Evolutionary conservation across 2,329 filamentous ascomycete species (phyloP).

Genomic region (Calonectria hawksworthii): DNA sequence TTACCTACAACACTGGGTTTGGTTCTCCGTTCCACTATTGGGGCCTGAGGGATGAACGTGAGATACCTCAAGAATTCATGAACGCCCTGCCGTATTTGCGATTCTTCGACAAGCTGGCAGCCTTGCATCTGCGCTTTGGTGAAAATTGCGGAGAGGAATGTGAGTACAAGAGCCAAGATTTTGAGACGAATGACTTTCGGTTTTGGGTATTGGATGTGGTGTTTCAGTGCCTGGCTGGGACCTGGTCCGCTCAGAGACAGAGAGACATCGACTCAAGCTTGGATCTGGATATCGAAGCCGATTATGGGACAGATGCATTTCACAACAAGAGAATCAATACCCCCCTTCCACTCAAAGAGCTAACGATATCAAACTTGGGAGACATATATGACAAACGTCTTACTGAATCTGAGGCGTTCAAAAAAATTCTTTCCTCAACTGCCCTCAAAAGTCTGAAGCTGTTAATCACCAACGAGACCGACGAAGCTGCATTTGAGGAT

Average conservation of each 20-base stretch:
- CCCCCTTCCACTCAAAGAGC: background rate
- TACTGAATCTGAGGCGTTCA: conserved; percentile 3
- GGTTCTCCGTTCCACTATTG: background rate
- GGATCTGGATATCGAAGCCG: background rate
- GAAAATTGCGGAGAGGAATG: background rate
- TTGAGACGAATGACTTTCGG: conserved; percentile 13
- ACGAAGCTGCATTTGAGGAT: background rate
- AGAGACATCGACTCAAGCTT: background rate
- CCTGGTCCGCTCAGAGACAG: conserved; percentile 5
- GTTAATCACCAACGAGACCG: background rate
- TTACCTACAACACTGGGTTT: background rate
- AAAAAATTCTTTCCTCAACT: background rate
- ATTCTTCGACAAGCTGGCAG: conserved; percentile 10
- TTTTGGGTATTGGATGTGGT: conserved; percentile 21
- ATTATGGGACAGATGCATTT: background rate
- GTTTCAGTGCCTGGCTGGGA: conserved; percentile 25
- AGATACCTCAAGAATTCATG: conserved; percentile 11
- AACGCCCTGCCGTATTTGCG: conserved; percentile 8
- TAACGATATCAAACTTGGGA: conserved; percentile 16
- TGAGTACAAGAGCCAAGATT: background rate
- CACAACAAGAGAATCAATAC: too few relatives aligned
- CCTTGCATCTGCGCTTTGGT: conserved; percentile 21
- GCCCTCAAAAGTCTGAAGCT: conserved; percentile 3
- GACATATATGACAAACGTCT: conserved; percentile 22
- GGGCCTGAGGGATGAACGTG: background rate